phyloP scores from a whole-genome alignment of 106 monocot species.

The Narthecium ossifragum region DNA sequence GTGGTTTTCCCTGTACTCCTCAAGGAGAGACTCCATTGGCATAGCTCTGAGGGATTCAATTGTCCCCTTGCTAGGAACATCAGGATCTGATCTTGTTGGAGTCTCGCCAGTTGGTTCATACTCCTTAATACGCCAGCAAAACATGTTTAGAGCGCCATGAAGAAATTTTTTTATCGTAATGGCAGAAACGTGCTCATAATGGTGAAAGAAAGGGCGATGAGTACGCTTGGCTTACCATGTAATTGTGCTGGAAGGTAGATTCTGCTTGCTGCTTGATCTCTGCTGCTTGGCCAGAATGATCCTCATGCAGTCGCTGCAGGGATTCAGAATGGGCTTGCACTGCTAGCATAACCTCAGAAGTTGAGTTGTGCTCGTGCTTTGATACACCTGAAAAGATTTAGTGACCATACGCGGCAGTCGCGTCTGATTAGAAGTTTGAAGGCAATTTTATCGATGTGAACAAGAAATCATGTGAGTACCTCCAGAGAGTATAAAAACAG shows the following conservation, averaged over 20 bases:
- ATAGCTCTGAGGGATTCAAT: constrained; percentile 77
- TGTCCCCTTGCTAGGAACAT: constrained; percentile 57
- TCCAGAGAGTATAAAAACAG: too few species aligned
- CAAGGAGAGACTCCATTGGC: constrained; percentile 65
- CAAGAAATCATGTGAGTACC: too few species aligned
- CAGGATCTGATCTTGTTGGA: constrained; percentile 59
- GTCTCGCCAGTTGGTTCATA: constrained; percentile 73
- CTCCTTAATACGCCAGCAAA: constrained; percentile 45
- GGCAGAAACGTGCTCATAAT: background rate
- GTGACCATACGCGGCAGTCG: background rate
- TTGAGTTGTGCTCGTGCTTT: constrained; percentile 27
- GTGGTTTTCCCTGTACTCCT: constrained; percentile 88
- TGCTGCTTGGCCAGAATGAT: constrained; percentile 28
- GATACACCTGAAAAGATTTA: constrained; percentile 29
- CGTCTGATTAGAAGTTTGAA: background rate
- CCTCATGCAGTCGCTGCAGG: constrained; percentile 32
- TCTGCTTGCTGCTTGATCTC: constrained; percentile 41
- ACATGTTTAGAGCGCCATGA: too few species aligned
- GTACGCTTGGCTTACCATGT: constrained; percentile 33
- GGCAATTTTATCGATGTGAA: background rate
- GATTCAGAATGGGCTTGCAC: constrained; percentile 30
- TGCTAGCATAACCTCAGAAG: constrained; percentile 27
- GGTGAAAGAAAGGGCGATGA: background rate
- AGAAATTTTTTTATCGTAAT: too few species aligned
- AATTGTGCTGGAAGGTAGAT: constrained; percentile 33